Conservation (phyloP, 768 basidiomycete genomes). For the Phanerochaete carnosa region DNA sequence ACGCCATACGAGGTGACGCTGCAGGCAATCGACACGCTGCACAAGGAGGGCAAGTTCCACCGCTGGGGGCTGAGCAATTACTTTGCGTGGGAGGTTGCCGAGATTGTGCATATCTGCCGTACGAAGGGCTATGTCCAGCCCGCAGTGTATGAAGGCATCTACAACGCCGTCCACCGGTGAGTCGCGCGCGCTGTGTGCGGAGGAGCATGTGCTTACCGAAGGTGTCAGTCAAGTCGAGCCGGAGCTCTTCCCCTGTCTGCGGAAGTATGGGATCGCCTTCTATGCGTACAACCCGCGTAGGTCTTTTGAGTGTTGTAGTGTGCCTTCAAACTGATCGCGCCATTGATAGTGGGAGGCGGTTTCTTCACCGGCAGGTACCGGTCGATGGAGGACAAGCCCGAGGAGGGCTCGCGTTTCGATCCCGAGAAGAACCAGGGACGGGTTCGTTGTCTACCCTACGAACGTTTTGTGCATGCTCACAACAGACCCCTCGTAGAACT, state of each 20-base stretch:
- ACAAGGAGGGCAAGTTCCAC: constrained; percentile 52
- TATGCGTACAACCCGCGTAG: constrained; percentile 39
- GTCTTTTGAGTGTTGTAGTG: constrained; percentile 12
- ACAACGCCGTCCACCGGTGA: constrained; percentile 38
- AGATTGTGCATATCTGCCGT: constrained; percentile 39
- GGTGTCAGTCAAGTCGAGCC: constrained; percentile 30
- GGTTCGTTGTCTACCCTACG: constrained; percentile 26
- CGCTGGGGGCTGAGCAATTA: constrained; percentile 44
- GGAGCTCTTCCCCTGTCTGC: constrained; percentile 42
- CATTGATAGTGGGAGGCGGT: constrained; percentile 31
- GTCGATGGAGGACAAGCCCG: constrained; percentile 35
- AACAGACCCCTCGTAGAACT: constrained; percentile 32
- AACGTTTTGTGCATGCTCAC: constrained; percentile 9
- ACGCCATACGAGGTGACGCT: constrained; percentile 46
- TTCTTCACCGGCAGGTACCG: constrained; percentile 38
- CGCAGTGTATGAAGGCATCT: constrained; percentile 45
- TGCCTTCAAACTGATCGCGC: neutral
- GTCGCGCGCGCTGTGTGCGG: neutral
- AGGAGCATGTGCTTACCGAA: neutral
- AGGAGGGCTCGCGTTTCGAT: constrained; percentile 58
- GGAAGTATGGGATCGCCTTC: constrained; percentile 39
- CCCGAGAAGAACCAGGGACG: constrained; percentile 41
- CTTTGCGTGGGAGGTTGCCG: constrained; percentile 44
- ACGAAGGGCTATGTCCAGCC: constrained; percentile 45
- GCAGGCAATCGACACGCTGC: constrained; percentile 41